Conservation (phyloP, 169 alveolate genomes). For the Cyclospora cayetanensis region DNA sequence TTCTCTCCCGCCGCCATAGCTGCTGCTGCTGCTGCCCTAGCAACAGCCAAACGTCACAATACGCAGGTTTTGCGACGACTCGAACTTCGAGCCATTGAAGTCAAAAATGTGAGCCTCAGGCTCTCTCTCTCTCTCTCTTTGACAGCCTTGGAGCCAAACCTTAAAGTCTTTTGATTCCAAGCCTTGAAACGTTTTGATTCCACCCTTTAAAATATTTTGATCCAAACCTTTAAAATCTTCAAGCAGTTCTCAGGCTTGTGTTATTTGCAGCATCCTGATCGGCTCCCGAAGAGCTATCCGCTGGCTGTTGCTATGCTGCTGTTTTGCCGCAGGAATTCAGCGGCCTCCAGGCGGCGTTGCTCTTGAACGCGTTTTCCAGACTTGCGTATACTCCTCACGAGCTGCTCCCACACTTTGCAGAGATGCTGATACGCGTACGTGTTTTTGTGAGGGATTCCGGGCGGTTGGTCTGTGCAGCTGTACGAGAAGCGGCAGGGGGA, state of each 20-base stretch:
- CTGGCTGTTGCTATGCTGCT: neutral
- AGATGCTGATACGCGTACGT: neutral
- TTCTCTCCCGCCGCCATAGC: conserved; percentile 15
- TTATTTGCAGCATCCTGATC: neutral
- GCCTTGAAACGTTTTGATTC: too few species aligned
- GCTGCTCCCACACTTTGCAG: neutral
- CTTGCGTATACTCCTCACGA: neutral
- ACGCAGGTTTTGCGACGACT: neutral
- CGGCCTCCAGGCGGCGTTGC: neutral
- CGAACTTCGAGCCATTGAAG: neutral
- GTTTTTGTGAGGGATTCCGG: too few species aligned
- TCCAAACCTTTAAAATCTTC: too few species aligned
- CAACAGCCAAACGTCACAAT: neutral
- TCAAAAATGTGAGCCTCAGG: neutral
- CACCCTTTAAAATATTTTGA: too few species aligned
- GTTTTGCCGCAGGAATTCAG: neutral
- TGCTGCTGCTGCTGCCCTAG: conserved; percentile 34
- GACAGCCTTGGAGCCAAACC: too few species aligned
- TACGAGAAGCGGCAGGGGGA: too few species aligned
- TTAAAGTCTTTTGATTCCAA: too few species aligned
- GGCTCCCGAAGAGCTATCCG: neutral
- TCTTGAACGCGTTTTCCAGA: neutral
- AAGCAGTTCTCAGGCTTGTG: too few species aligned
- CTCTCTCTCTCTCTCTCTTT: too few species aligned
- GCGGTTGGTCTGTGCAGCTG: too few species aligned